A percentile compares a stretch with the other conserved stretches of the same genome.
Evolutionary conservation across 495 filamentous ascomycete species (phyloP).

Genomic region (Daldinia decipiens): DNA sequence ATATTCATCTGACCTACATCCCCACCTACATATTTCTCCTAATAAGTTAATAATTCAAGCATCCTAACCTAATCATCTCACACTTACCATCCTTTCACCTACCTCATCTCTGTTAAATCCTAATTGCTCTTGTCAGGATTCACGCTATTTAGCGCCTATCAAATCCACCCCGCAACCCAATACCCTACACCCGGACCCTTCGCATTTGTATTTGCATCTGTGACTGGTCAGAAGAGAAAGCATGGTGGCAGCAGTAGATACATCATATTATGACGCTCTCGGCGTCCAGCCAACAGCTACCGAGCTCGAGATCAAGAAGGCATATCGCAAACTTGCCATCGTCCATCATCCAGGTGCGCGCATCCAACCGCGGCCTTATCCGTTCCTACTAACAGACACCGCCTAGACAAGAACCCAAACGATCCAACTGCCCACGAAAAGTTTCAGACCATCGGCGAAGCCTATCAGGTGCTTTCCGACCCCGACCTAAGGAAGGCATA

Average conservation of each 20-base stretch:
- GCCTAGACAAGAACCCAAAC: slow-evolving; percentile 95
- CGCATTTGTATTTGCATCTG: not conserved
- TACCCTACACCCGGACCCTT: not conserved
- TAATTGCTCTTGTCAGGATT: not conserved
- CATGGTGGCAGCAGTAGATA: slow-evolving; percentile 92
- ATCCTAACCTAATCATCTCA: not conserved
- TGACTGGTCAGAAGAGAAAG: slow-evolving; percentile 35
- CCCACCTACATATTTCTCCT: not conserved
- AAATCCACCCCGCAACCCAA: not conserved
- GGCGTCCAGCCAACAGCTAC: slow-evolving; percentile 88
- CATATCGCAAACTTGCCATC: slow-evolving; percentile 97
- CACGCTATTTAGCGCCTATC: not conserved
- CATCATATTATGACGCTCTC: slow-evolving; percentile 88
- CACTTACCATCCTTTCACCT: not conserved
- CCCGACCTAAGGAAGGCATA: slow-evolving; percentile 87
- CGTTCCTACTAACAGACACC: slow-evolving; percentile 3
- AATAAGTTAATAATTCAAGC: not conserved
- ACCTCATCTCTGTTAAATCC: not conserved
- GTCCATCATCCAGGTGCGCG: slow-evolving; percentile 66
- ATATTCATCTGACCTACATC: not conserved
- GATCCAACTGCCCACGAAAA: slow-evolving; percentile 93
- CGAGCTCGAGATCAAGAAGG: slow-evolving; percentile 98
- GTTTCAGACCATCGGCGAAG: slow-evolving; percentile 96
- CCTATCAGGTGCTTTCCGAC: slow-evolving; percentile 96
- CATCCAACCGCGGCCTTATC: not conserved